These are phyloP conservation scores for Starmerella roubikii DNA, from an alignment of 805 yeast species.

Conservation along the genomic window DNA sequence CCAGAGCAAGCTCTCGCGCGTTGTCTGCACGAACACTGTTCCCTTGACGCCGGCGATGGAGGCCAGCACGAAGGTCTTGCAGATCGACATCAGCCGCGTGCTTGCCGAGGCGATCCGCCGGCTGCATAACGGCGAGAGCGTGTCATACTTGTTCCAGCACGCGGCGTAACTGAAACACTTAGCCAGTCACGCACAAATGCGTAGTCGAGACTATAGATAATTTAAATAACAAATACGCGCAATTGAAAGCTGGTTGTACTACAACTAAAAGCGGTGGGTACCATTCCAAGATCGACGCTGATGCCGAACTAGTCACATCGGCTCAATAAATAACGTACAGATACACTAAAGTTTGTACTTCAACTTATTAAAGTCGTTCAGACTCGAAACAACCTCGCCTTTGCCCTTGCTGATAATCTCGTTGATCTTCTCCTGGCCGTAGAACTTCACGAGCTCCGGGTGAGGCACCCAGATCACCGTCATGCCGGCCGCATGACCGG, in stretches of 20 bases:
- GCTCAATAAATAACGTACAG: too few relatives aligned
- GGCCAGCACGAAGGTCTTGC: conserved; percentile 52
- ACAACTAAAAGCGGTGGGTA: too few relatives aligned
- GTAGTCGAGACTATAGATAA: too few relatives aligned
- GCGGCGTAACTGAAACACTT: too few relatives aligned
- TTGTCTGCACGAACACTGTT: conserved; percentile 88
- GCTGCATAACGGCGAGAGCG: conserved; percentile 92
- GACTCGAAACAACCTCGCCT: conserved; percentile 43
- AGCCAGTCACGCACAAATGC: too few relatives aligned
- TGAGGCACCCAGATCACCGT: conserved; percentile 94
- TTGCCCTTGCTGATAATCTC: conserved; percentile 33
- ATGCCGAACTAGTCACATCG: too few relatives aligned
- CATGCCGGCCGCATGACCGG: conserved; percentile 75
- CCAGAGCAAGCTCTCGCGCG: conserved; percentile 50
- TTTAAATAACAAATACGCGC: too few relatives aligned
- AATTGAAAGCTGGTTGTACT: too few relatives aligned
- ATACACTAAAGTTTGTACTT: conserved; percentile 32
- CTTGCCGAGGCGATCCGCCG: conserved; percentile 91
- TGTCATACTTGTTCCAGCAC: conserved; percentile 58
- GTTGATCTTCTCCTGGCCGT: conserved; percentile 37
- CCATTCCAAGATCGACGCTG: too few relatives aligned
- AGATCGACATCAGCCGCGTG: conserved; percentile 73
- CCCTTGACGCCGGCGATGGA: conserved; percentile 60
- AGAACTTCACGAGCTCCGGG: conserved; percentile 45
- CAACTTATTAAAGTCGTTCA: conserved; percentile 39